Conservation (phyloP, 495 filamentous ascomycete species). For the Xylaria grammica region DNA sequence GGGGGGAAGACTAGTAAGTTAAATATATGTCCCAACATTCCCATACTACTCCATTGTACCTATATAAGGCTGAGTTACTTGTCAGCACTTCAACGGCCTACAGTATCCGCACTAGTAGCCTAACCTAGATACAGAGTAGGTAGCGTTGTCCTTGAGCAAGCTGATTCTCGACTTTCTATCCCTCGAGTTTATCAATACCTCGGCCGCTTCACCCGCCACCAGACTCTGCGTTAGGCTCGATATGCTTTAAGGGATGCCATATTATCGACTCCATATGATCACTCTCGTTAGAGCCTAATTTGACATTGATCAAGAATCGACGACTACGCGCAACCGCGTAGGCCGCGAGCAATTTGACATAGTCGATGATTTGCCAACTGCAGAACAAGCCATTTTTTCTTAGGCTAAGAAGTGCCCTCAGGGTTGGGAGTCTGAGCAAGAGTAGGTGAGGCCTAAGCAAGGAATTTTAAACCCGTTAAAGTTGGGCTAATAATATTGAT, state of each 20-base stretch:
- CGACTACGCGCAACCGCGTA: background rate
- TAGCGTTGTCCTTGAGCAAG: background rate
- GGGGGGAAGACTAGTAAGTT: no score
- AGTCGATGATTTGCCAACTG: background rate
- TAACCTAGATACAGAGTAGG: background rate
- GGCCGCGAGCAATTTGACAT: background rate
- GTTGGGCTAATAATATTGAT: conserved; percentile 9
- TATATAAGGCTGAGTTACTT: conserved; percentile 7
- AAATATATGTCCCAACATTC: no score
- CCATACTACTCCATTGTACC: no score
- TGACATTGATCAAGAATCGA: background rate
- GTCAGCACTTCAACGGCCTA: background rate
- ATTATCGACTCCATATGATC: background rate
- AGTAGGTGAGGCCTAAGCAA: conserved; percentile 18
- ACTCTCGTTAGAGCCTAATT: background rate
- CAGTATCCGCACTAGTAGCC: no score
- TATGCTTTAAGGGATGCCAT: background rate
- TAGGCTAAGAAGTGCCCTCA: background rate
- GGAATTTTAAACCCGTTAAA: background rate
- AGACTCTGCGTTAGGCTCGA: no score
- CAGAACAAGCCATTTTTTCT: background rate
- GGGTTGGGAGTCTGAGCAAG: background rate
- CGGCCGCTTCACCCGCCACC: no score
- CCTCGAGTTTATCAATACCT: no score
- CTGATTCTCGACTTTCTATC: no score